Conservation (phyloP, 805 yeast species). For the Komagataella kurtzmanii region DNA sequence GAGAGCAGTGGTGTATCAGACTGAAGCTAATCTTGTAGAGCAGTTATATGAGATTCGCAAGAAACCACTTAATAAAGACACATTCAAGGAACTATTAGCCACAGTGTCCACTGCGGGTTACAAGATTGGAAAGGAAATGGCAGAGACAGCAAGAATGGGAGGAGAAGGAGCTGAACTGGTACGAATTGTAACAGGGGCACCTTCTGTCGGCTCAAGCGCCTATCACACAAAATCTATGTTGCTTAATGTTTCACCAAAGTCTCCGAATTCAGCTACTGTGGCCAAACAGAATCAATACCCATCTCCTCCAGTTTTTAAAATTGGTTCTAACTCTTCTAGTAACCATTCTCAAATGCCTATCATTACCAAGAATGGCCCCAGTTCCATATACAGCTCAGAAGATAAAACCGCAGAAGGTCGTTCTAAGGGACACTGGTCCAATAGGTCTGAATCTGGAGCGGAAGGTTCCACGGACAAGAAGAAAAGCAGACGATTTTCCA, state of each 20-base stretch:
- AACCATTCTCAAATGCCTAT: neutral
- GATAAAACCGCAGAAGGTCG: neutral
- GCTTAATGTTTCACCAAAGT: slow-evolving; percentile 6
- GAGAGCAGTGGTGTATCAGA: slow-evolving; percentile 10
- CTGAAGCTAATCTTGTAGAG: slow-evolving; percentile 13
- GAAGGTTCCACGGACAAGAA: neutral
- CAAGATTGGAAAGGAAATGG: slow-evolving; percentile 18
- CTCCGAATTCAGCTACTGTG: neutral
- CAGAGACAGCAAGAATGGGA: slow-evolving; percentile 21
- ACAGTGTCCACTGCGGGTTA: slow-evolving; percentile 18
- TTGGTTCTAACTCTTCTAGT: neutral
- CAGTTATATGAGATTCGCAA: slow-evolving; percentile 10
- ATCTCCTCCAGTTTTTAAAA: neutral
- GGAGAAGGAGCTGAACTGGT: slow-evolving; percentile 25
- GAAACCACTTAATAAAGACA: slow-evolving; percentile 11
- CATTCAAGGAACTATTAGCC: slow-evolving; percentile 16
- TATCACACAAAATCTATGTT: slow-evolving; percentile 17
- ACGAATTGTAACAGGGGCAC: slow-evolving; percentile 27
- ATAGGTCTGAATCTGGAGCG: neutral
- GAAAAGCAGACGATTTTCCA: neutral
- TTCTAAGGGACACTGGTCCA: neutral
- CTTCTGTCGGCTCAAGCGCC: slow-evolving; percentile 11
- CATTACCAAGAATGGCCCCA: neutral
- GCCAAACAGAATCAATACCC: neutral
- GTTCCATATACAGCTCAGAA: neutral